Percentiles rank a stretch among this genome's conserved stretches.
phyloP scores from a whole-genome alignment of 2,329 filamentous ascomycete species.

The Aspergillus sclerotialis region DNA sequence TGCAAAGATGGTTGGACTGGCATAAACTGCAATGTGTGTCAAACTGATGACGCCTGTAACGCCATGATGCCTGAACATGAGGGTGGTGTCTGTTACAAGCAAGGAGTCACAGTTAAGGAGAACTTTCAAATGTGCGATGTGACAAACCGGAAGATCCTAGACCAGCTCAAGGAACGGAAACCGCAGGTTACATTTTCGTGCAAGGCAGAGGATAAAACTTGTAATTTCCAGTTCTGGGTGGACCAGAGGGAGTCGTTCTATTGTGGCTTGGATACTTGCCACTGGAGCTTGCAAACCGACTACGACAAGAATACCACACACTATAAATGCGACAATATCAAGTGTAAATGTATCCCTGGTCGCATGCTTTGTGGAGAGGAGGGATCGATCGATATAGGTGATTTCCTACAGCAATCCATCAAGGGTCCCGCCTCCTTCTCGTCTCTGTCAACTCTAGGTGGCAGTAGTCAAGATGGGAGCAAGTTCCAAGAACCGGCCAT shows the following conservation, averaged over 20 bases:
- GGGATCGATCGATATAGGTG: slow-evolving; percentile 83
- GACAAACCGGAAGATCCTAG: slow-evolving; percentile 88
- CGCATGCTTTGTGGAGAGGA: slow-evolving; percentile 91
- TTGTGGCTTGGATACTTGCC: slow-evolving; percentile 77
- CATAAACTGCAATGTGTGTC: slow-evolving; percentile 97
- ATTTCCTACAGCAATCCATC: slow-evolving; percentile 78
- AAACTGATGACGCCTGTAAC: slow-evolving; percentile 73
- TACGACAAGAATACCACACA: slow-evolving; percentile 69
- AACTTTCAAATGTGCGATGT: slow-evolving; percentile 99
- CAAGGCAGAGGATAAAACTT: slow-evolving; percentile 64
- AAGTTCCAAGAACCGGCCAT: slow-evolving; percentile 86
- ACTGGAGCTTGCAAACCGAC: slow-evolving; percentile 62
- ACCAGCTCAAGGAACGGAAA: slow-evolving; percentile 74
- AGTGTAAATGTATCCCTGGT: slow-evolving; percentile 80
- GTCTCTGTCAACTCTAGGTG: slow-evolving; percentile 52
- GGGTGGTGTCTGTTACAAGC: slow-evolving; percentile 84
- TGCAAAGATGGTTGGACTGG: slow-evolving; percentile 93
- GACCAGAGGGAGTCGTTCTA: slow-evolving; percentile 93
- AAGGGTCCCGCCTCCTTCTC: slow-evolving; percentile 81
- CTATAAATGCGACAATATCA: slow-evolving; percentile 77
- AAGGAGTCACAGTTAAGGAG: slow-evolving; percentile 82
- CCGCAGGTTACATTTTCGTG: slow-evolving; percentile 95
- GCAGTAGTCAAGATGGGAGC: slow-evolving; percentile 62
- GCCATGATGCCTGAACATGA: slow-evolving; percentile 76
- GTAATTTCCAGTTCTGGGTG: slow-evolving; percentile 99